Base-by-base conservation (phyloP, 768 basidiomycete species). In the Filobasidium floriforme region DNA sequence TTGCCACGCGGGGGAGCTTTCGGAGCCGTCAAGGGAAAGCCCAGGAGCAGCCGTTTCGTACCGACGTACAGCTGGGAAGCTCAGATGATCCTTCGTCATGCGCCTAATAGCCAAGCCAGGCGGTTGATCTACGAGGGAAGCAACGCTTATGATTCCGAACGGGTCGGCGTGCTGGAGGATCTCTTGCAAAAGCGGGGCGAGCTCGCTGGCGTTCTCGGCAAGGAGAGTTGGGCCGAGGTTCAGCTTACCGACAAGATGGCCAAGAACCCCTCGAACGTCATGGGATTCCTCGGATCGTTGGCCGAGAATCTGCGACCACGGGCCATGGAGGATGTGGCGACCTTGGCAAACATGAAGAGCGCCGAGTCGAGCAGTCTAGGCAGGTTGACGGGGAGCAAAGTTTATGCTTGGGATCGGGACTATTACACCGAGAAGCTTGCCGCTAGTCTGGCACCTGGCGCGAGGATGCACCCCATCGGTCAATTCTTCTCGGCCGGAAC, bases 401-500 rank as follows among this genome's bases (percentile, higher is more conserved):
- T 98, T 60, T 85, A 94, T 69, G 87, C 92, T n/a, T 99, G 96
- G 96, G 96, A 98, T 79, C 84, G 92, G 70, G 93, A 97, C 71
- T 94, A 87, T 76, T 97, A 92, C 77, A 88, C 90, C 65, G 75
- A 78, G 41, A 69, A 69, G 28, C 70, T 74, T 26, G 51, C 72
- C 19, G 41, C 68, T 54, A 66, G 69, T 1, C 62, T 73, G 14
- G 59, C 75, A 5, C 88, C 90, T 1, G 68, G 69, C 0, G 60
- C 72, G 0, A 63, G 70, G 6, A 61, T 29, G 85, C 88, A 64
- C 81, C 88, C 77, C 79, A 89, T 68, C 80, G 90, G 68, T 85
- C 76, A 81, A 0, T 82, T 77, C 73, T 81, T 81, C 68, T 92
- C 91, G 1, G 84, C 90, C 22, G 96, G 96, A n/a, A 89, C 88